Evolutionary conservation across 768 basidiomycete genomes (phyloP), one percentile per base, ranked within the genome.

Genomic region (Phlegmacium glaucopus): DNA sequence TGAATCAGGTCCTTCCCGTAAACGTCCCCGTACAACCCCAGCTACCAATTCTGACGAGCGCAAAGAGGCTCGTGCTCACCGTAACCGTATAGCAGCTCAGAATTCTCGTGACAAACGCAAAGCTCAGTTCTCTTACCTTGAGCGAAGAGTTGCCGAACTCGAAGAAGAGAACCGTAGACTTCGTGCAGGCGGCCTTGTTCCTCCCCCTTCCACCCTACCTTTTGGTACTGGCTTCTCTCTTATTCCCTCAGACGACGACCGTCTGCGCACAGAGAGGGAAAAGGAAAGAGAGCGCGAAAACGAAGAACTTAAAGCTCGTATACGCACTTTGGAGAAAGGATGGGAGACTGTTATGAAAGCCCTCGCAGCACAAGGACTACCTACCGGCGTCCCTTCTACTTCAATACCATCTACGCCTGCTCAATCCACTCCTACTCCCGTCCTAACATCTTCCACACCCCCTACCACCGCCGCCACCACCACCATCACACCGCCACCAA

Each of bases 71-170:
- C 78, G 93, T 54, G 91, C 89, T 12, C 90, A 93, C 69, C 83
- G 93, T 47, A 95, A 95, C 68, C 80, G 92, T 42, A 90, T 94
- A 64, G 93, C 93, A 2, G 92, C 92, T 5, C 93, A 95, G 74
- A 88, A 93, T 71, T 90, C 88, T 9, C 84, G 93, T 38, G 93
- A 95, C 71, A 79, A 88, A 56, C 80, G 91, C 47, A 95, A 95
- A 67, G 85, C 84, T 12, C 90, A 94, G 53, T 91, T 86, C 61
- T 46, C 71, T 1, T 74, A 71, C 54, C 83, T 91, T 35, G 84
- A 88, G 62, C 76, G 68, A 30, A 64, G 83, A 39, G 87, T 90
- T 4, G 62, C 72, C 10, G 83, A 87, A 62, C 83, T 90, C 47
- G 86, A 90, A 70, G 85, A 85, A 47, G 92, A 94, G 74, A 94